A percentile compares a stretch with the other conserved stretches of the same genome.
Conservation (phyloP, 177 flowering plant species). For the Tripterygium wilfordii region DNA sequence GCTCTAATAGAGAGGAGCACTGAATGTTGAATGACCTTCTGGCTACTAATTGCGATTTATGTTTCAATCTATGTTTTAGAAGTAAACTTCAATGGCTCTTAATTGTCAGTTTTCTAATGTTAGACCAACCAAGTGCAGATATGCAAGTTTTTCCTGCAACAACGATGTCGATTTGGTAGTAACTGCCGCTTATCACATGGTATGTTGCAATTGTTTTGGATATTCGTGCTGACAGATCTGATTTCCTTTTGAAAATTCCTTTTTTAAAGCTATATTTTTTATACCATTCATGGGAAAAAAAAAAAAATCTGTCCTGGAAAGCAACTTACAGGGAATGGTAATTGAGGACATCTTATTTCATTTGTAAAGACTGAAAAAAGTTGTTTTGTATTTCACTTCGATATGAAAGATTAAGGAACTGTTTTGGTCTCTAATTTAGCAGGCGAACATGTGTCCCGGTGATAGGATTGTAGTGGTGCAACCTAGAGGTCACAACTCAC, state of each 20-base stretch:
- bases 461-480: too few species aligned
- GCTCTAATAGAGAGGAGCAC: not conserved
- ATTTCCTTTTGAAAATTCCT: not conserved
- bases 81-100: conserved; percentile 11
- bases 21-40: not conserved
- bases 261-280: not conserved
- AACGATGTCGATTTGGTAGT: conserved; percentile 94
- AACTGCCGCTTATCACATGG: conserved; percentile 98
- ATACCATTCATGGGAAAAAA: not conserved
- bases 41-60: not conserved
- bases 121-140: conserved; percentile 77
- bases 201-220: conserved; percentile 40
- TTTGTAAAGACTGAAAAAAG: too few species aligned
- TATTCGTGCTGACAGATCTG: conserved; percentile 1
- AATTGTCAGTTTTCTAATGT: conserved; percentile 33
- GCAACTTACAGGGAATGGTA: not conserved
- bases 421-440: too few species aligned
- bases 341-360: not conserved
- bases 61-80: not conserved
- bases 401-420: too few species aligned
- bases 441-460: too few species aligned
- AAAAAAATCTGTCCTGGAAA: not conserved
- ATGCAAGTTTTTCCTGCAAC: conserved; percentile 97
- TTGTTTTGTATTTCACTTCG: too few species aligned
- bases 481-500: too few species aligned